A percentile compares a stretch with the other conserved stretches of the same genome.
phyloP scores from a whole-genome alignment of 805 yeast genomes.

The Torulaspora franciscae region DNA sequence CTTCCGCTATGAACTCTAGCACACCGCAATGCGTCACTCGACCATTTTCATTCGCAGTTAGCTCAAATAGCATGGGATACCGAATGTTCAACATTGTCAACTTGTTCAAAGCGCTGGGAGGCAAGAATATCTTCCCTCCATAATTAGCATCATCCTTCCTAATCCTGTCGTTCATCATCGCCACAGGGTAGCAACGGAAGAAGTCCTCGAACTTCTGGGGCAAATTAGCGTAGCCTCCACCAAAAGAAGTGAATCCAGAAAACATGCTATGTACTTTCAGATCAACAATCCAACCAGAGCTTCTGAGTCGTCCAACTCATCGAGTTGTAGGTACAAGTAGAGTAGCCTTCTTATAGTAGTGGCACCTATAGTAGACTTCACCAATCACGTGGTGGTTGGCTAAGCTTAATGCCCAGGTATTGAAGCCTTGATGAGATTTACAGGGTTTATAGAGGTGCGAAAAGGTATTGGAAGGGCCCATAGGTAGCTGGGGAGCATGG shows the following conservation, averaged over 20 bases:
- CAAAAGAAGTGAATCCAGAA: conserved; percentile 35
- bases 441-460: too few species aligned
- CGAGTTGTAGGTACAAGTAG: too few species aligned
- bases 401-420: too few species aligned
- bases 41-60: conserved; percentile 59
- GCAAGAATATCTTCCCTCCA: conserved; percentile 94
- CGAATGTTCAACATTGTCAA: conserved; percentile 86
- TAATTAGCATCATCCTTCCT: conserved; percentile 75
- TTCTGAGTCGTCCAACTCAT: too few species aligned
- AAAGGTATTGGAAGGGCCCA: too few species aligned
- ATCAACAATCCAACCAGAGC: too few species aligned
- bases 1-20: conserved; percentile 92
- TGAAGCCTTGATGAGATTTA: too few species aligned
- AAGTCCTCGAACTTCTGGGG: conserved; percentile 69
- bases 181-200: conserved; percentile 87
- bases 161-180: conserved; percentile 77
- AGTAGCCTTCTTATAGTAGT: too few species aligned
- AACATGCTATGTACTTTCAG: conserved; percentile 27
- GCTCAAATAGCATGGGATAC: conserved; percentile 91
- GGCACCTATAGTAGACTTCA: too few species aligned
- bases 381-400: too few species aligned
- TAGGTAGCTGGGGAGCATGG: neutral
- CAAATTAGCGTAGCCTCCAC: conserved; percentile 29
- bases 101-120: conserved; percentile 86
- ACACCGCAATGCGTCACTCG: conserved; percentile 85